Evolutionary conservation across 192 early-diverging fungal species (phyloP), one percentile per base, ranked within the genome.

Genomic region (Ambispora gerdemannii): DNA sequence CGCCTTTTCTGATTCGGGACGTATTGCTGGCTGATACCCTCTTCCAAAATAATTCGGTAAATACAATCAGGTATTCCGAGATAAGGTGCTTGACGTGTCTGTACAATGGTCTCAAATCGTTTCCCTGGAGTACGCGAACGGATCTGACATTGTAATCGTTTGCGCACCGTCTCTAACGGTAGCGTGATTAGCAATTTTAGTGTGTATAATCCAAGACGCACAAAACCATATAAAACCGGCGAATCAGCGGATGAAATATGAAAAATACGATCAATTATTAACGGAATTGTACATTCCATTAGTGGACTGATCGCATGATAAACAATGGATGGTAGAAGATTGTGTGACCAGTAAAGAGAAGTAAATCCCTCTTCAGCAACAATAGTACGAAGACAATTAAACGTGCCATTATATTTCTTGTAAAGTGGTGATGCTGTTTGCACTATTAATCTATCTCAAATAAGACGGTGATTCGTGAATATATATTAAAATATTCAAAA

Each of bases 131-230:
- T 72, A 59, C 75, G 76, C 8, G 83, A 87, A 43, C 86, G 80
- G 30, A 90, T 84, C 76, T 98, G 96, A 35, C 90, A 86, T 55
- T 92, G 90, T 25, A 98, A 72, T 4, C 96, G 81, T 72, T 91
- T 90, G 8, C 95, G 81, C 56, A 91, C 87, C 3, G 94, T 91
- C 31, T 98, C 93, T 19, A 98, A 73, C 0, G 96, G 96, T 32
- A 93, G 77, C 63, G 89, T 86, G 15, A 97, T 87, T 10, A 87
- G 72, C 0, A 90, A 77, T 50, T 95, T 87, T 2, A 94, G 31
- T 0, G 89, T 90, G 49, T 91, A 82, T 52, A 93, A 81, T 3
- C 78, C 79, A 22, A 96, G 75, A 25, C 87, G 84, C 33, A 83
- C 87, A 22, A 86, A 32, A 13, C 82, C 77, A 76, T 83, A 90